Conservation (phyloP, 371 early-diverging fungal genomes). For the Mucor sp. region DNA sequence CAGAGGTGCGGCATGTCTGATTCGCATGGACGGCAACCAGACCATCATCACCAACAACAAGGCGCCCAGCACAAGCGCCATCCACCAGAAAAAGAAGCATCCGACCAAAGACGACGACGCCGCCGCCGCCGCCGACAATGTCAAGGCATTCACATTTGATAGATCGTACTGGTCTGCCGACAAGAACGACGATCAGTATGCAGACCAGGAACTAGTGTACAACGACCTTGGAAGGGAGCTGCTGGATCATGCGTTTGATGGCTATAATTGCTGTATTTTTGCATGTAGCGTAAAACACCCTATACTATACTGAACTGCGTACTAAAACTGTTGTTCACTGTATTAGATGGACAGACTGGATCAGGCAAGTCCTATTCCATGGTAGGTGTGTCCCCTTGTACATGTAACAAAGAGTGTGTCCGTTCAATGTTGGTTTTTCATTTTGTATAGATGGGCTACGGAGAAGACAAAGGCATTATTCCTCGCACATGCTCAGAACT, state of each 20-base stretch:
- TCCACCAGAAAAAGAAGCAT: slow-evolving; percentile 11
- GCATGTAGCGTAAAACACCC: slow-evolving; percentile 56
- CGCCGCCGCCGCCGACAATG: too few species aligned
- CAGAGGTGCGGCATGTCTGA: slow-evolving; percentile 56
- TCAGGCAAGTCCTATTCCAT: slow-evolving; percentile 80
- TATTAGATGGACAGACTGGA: slow-evolving; percentile 80
- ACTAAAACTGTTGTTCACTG: background rate
- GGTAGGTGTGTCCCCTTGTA: too few species aligned
- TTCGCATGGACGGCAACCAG: slow-evolving; percentile 69
- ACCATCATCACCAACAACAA: slow-evolving; percentile 56
- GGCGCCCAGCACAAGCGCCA: slow-evolving; percentile 18
- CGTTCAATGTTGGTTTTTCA: too few species aligned
- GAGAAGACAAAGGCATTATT: slow-evolving; percentile 77
- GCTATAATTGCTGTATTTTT: slow-evolving; percentile 84
- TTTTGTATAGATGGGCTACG: slow-evolving; percentile 56
- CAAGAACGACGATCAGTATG: slow-evolving; percentile 57
- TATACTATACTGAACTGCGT: background rate
- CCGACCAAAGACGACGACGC: slow-evolving; percentile 21
- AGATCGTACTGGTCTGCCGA: slow-evolving; percentile 79
- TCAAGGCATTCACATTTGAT: slow-evolving; percentile 76
- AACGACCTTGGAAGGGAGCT: slow-evolving; percentile 71
- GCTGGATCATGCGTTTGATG: slow-evolving; percentile 79
- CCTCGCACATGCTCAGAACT: slow-evolving; percentile 75
- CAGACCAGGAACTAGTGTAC: slow-evolving; percentile 74
- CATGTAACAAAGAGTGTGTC: too few species aligned